Percentiles rank a stretch among this genome's conserved stretches.
Conservation (phyloP, 148 eudicot species). For the Fagopyrum tataricum region DNA sequence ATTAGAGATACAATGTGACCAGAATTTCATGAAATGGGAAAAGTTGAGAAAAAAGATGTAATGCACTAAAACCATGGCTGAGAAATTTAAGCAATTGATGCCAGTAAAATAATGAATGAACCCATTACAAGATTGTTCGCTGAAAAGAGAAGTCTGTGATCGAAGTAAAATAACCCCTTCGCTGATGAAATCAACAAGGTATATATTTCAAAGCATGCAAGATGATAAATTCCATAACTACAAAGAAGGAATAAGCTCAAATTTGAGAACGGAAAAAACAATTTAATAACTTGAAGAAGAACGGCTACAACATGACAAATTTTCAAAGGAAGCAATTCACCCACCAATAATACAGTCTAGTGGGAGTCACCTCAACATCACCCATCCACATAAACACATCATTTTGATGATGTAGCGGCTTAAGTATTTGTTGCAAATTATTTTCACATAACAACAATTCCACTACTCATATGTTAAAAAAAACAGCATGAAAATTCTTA, state of each 20-base stretch:
- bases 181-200: not conserved
- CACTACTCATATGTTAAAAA: not conserved
- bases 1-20: not conserved
- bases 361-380: not conserved
- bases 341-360: conserved; percentile 2
- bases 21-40: not conserved
- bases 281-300: not conserved
- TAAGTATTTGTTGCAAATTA: not conserved
- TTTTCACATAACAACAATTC: not conserved
- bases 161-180: not conserved
- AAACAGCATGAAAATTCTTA: not conserved
- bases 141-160: not conserved
- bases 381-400: not conserved
- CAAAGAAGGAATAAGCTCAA: not conserved
- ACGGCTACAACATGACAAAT: not conserved
- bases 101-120: not conserved
- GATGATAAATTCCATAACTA: not conserved
- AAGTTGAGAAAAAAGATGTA: not conserved
- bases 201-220: not conserved
- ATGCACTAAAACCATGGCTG: not conserved
- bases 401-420: not conserved
- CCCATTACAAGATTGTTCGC: not conserved
- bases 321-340: not conserved
- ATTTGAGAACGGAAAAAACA: not conserved
- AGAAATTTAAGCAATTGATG: not conserved